Base-by-base conservation (phyloP, 345 rosid species). In the Hibiscus syriacus region DNA sequence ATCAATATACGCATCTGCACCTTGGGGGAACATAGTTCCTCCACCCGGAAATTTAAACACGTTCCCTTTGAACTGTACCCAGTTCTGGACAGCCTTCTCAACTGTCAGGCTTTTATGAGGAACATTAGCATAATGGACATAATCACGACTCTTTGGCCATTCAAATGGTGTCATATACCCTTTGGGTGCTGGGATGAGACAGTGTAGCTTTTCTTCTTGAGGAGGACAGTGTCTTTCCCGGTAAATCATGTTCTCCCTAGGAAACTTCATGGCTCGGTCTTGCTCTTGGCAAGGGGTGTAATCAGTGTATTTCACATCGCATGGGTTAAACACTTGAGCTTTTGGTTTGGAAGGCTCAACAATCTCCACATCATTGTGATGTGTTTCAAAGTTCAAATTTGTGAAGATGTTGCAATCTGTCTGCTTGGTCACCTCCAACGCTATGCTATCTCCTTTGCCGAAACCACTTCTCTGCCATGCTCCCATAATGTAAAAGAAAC, bases 21-120 rank as follows among this genome's bases (percentile, higher is more conserved):
- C 99, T 70, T 91, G 96, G 63, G 99, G 99, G 56, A 94, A 94
- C 99, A 91, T 91, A 53, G 99, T 94, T 71, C 99, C 99, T 9
- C 99, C 99, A 67, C 99, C 99, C 0, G 99, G 99, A 80, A 94
- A 94, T 67, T 86, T 94, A 72, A 94, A 94, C 43, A 89, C 96
- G 72, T 85, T 76, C 8, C 97, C 99, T 74, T 90, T 85, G 75
- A 71, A 94, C 84, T 89, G 80, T 72, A 91, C 96, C 99, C 99
- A 94, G 63, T 94, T 84, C 86, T 94, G 97, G 0, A 73, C 80
- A 63, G 97, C 97, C 77, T 94, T 94, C 71, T 89, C 97, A 10
- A 91, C 91, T 0, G 97, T 94, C 70, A 94, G 72, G 73, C 82
- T 83, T 79, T 94, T 94, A 73, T 83, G 78, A 54, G 99, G 99